phyloP scores from a whole-genome alignment of 2,329 filamentous ascomycete species.

The Diaporthe caulivora region DNA sequence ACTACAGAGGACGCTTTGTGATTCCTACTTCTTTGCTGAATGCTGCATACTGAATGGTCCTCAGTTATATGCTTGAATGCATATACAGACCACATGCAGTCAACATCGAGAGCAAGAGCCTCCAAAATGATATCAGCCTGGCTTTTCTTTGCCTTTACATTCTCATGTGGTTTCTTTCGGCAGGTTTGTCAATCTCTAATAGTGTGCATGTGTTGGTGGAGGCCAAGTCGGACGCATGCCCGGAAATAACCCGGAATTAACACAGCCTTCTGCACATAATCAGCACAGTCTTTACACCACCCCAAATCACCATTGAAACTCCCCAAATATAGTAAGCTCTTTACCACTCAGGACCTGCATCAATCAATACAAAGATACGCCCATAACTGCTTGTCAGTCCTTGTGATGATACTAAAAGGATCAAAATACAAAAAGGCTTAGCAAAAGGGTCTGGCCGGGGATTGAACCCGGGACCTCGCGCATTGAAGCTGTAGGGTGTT shows the following conservation, averaged over 20 bases:
- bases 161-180: background rate
- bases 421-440: background rate
- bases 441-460: conserved; percentile 18
- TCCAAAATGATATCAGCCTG: background rate
- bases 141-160: background rate
- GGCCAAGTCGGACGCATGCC: background rate
- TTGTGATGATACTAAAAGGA: background rate
- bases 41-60: no score
- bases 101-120: no score
- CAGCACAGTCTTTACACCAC: background rate
- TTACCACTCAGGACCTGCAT: background rate
- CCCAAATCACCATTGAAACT: no score
- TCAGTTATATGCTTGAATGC: no score
- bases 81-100: no score
- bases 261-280: background rate
- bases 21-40: no score
- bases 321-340: no score
- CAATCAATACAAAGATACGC: background rate
- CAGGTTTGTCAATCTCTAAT: background rate
- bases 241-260: conserved; percentile 7
- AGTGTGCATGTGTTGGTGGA: no score
- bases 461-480: conserved; percentile 34
- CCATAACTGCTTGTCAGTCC: background rate
- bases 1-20: no score
- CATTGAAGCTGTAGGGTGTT: conserved; percentile 10